These are phyloP conservation scores for Candida ponderosae DNA, from an alignment of 805 yeast genomes.

Conservation along the genomic window DNA sequence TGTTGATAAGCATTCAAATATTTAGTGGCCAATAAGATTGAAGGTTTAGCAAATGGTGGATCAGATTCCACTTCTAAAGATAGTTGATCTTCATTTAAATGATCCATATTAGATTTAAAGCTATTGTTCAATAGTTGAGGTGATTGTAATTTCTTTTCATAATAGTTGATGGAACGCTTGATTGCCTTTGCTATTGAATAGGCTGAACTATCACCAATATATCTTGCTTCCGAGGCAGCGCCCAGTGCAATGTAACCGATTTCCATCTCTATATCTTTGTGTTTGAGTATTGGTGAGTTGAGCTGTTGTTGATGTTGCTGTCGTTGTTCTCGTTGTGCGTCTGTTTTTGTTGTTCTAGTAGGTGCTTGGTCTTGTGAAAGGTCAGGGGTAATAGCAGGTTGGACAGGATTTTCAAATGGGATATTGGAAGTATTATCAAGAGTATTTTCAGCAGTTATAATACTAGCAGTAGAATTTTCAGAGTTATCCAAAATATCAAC, in stretches of 20 bases:
- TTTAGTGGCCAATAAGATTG: constrained; percentile 7
- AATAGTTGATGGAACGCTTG: constrained; percentile 16
- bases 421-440: too few relatives aligned
- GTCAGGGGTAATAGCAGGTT: too few relatives aligned
- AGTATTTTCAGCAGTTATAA: too few relatives aligned
- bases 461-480: too few relatives aligned
- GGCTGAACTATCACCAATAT: constrained; percentile 24
- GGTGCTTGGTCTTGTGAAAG: too few relatives aligned
- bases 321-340: too few relatives aligned
- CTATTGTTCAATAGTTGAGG: not conserved
- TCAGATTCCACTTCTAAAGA: constrained; percentile 2
- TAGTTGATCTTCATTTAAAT: not conserved
- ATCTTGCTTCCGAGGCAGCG: constrained; percentile 21
- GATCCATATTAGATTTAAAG: not conserved
- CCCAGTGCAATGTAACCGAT: constrained; percentile 23
- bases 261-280: constrained; percentile 19
- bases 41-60: constrained; percentile 16
- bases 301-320: too few relatives aligned
- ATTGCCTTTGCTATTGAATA: constrained; percentile 25
- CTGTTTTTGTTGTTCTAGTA: too few relatives aligned
- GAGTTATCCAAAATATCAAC: too few relatives aligned
- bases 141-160: constrained; percentile 2
- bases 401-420: too few relatives aligned
- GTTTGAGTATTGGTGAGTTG: not conserved
- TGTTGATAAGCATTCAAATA: constrained; percentile 17